Conservation (phyloP, 2,329 filamentous ascomycete species). For the Aspergillus unguis region DNA sequence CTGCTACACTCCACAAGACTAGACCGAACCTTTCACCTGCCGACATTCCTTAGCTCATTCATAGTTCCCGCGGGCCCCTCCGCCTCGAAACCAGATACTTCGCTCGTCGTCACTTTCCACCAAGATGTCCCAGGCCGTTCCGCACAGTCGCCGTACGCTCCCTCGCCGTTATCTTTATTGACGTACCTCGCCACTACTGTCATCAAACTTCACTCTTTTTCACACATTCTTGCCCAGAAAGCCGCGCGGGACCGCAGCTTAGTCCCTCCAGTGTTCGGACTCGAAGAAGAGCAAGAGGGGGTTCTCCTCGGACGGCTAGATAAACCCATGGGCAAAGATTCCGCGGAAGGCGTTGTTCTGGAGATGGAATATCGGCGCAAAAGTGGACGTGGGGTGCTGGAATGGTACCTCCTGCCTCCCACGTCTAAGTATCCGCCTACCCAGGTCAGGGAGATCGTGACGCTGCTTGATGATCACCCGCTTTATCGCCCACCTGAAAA, state of each 20-base stretch:
- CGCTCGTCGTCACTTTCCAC: constrained; percentile 78
- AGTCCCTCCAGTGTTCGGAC: constrained; percentile 72
- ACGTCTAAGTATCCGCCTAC: constrained; percentile 43
- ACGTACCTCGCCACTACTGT: constrained; percentile 86
- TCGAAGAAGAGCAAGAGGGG: constrained; percentile 74
- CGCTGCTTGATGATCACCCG: constrained; percentile 73
- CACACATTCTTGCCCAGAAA: constrained; percentile 70
- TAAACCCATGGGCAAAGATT: constrained; percentile 28
- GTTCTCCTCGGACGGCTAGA: constrained; percentile 64
- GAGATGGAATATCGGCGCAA: constrained; percentile 83
- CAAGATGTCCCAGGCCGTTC: constrained; percentile 64
- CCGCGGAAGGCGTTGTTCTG: constrained; percentile 64
- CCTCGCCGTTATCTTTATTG: constrained; percentile 68
- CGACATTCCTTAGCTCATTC: constrained; percentile 66
- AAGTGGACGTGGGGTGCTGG: constrained; percentile 72
- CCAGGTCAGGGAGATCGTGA: constrained; percentile 51
- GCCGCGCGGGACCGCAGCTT: constrained; percentile 73
- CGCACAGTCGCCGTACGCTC: constrained; percentile 47
- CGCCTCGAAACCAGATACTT: constrained; percentile 47
- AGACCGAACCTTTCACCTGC: constrained; percentile 55
- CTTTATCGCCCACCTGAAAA: constrained; percentile 56
- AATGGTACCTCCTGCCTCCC: constrained; percentile 61
- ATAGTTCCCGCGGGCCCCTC: constrained; percentile 52
- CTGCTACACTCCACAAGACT: constrained; percentile 46
- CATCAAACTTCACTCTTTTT: constrained; percentile 67